These are phyloP conservation scores for Pterulicium gracile DNA, from an alignment of 1,284 basidiomycete genomes.

Conservation along the genomic window DNA sequence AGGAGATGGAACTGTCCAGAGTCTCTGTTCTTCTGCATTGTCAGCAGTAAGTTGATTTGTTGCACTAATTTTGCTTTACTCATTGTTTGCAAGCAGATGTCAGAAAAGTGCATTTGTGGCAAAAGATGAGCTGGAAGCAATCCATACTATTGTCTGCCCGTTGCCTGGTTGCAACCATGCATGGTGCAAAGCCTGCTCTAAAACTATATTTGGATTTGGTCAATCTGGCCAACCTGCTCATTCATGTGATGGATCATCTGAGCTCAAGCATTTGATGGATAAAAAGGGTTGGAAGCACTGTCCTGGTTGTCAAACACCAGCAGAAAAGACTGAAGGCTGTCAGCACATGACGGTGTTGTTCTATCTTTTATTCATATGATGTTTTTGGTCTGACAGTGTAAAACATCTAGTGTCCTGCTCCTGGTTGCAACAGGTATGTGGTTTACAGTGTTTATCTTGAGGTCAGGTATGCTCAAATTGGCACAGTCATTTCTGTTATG, in stretches of 20 bases:
- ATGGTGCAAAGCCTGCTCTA: constrained; percentile 47
- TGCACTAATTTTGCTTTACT: constrained; percentile 2
- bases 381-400: not conserved
- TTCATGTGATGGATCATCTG: constrained; percentile 45
- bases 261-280: constrained; percentile 41
- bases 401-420: constrained; percentile 35
- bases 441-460: not conserved
- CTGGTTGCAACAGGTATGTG: constrained; percentile 46
- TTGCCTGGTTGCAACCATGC: constrained; percentile 30
- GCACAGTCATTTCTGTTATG: constrained; percentile 52
- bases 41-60: constrained; percentile 24
- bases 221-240: constrained; percentile 25
- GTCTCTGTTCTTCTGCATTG: constrained; percentile 45
- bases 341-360: constrained; percentile 52
- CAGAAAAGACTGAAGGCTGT: constrained; percentile 45
- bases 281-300: constrained; percentile 46
- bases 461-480: constrained; percentile 3
- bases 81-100: constrained; percentile 25
- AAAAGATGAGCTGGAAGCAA: constrained; percentile 31
- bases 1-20: constrained; percentile 41
- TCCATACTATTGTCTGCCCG: constrained; percentile 30
- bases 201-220: constrained; percentile 21
- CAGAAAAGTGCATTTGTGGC: constrained; percentile 35
- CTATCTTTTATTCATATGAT: not conserved
- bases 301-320: constrained; percentile 47